Evolutionary conservation across 164 flowering plant genomes (phyloP).

Genomic region (Buxus sempervirens): DNA sequence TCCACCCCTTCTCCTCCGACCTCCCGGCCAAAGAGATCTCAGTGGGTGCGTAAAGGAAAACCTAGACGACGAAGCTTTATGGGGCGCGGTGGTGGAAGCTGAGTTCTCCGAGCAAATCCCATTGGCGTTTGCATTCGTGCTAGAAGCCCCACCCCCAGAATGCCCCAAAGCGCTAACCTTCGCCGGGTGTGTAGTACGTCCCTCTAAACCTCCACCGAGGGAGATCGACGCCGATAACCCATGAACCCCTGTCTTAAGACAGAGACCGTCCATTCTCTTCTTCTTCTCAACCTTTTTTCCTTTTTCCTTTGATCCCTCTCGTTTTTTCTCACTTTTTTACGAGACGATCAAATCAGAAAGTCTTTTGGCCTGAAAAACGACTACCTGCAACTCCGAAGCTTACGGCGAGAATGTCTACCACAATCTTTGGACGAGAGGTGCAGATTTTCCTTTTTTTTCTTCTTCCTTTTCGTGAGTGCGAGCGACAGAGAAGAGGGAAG

Average conservation of each 20-base stretch:
- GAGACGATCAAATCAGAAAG: neutral
- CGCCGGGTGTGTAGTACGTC: slow-evolving; percentile 22
- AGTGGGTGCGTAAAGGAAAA: slow-evolving; percentile 55
- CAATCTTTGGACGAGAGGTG: slow-evolving; percentile 12
- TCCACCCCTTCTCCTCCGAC: slow-evolving; percentile 20
- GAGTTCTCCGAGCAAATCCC: slow-evolving; percentile 28
- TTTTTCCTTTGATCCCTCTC: neutral
- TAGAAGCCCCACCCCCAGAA: slow-evolving; percentile 5
- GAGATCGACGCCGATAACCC: slow-evolving; percentile 35
- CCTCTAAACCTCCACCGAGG: slow-evolving; percentile 22
- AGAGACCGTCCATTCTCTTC: slow-evolving; percentile 55
- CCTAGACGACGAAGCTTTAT: slow-evolving; percentile 29
- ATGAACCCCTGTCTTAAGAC: slow-evolving; percentile 47
- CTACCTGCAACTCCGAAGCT: slow-evolving; percentile 6
- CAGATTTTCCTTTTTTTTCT: too few relatives aligned
- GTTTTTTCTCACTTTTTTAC: neutral
- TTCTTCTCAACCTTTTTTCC: neutral
- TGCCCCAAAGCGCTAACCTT: slow-evolving; percentile 39
- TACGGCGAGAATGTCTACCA: slow-evolving; percentile 12
- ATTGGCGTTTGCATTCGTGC: slow-evolving; percentile 1
- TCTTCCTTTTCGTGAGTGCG: too few relatives aligned
- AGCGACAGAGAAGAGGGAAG: neutral
- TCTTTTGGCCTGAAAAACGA: neutral
- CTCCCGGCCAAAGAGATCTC: slow-evolving; percentile 48
- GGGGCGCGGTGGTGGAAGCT: slow-evolving; percentile 8